phyloP scores from a whole-genome alignment of 139 green algal species.

The Deuterostichococcus epilithicus region DNA sequence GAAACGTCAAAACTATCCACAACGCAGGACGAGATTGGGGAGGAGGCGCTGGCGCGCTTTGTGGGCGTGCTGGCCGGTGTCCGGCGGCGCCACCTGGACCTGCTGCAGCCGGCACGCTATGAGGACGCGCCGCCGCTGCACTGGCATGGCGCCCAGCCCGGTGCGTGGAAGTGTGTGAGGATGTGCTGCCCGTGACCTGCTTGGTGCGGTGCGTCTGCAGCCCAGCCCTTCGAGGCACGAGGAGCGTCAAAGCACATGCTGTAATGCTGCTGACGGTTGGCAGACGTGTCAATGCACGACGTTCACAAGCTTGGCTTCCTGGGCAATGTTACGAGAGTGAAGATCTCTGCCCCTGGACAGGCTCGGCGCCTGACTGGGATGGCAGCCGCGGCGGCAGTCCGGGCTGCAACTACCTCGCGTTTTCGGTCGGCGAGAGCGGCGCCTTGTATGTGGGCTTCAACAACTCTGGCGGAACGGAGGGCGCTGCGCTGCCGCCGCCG shows the following conservation, averaged over 20 bases:
- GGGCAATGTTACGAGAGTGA: neutral
- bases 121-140: constrained; percentile 25
- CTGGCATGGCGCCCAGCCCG: constrained; percentile 36
- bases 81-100: constrained; percentile 18
- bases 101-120: constrained; percentile 50
- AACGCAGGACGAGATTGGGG: constrained; percentile 19
- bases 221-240: neutral
- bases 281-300: neutral
- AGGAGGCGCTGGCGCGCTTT: constrained; percentile 37
- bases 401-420: constrained; percentile 37
- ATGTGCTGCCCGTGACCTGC: neutral
- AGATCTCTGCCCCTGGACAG: neutral
- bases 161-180: neutral
- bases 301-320: neutral
- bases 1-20: neutral
- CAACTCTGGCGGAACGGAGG: constrained; percentile 20
- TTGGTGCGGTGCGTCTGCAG: neutral
- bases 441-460: constrained; percentile 48
- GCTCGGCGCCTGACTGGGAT: constrained; percentile 36
- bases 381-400: constrained; percentile 12
- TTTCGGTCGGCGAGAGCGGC: constrained; percentile 25
- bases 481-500: constrained; percentile 20
- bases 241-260: neutral
- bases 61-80: constrained; percentile 23
- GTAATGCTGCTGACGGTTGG: neutral